Evolutionary conservation across 1,284 basidiomycete genomes (phyloP).

Genomic region (Sporisorium reilianum): DNA sequence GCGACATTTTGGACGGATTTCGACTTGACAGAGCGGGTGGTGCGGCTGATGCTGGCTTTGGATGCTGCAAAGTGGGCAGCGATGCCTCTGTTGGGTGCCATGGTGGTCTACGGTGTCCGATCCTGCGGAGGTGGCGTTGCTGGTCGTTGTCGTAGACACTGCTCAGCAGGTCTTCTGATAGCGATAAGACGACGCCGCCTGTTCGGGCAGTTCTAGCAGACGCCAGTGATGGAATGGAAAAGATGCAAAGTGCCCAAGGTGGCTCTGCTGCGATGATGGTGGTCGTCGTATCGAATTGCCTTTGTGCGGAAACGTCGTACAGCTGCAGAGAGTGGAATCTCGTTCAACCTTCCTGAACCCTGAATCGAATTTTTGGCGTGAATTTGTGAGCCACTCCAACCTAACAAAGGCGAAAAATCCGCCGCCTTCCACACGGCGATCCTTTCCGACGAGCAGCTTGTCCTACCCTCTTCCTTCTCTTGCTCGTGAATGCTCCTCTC

Average conservation of each 20-base stretch:
- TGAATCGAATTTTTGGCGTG: not conserved
- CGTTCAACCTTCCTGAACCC: conserved; percentile 16
- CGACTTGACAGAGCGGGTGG: conserved; percentile 22
- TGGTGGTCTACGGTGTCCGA: conserved; percentile 4
- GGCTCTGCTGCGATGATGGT: not conserved
- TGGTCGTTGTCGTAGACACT: not conserved
- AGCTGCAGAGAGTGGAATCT: conserved; percentile 10
- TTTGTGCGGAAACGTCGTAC: conserved; percentile 1
- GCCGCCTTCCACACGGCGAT: not conserved
- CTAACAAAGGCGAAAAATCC: too few species aligned
- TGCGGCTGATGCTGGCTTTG: conserved; percentile 30
- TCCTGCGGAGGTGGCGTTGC: not conserved
- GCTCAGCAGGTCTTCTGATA: not conserved
- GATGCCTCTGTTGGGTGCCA: conserved; percentile 40
- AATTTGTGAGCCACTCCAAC: too few species aligned
- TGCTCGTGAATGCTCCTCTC: not conserved
- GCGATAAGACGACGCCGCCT: not conserved
- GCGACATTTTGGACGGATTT: conserved; percentile 14
- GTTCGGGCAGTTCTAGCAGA: not conserved
- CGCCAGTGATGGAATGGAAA: too few species aligned
- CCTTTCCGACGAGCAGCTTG: not conserved
- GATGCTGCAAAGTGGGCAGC: conserved; percentile 35
- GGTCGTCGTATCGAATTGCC: not conserved
- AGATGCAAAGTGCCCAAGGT: too few species aligned
- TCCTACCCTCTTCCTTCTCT: not conserved